phyloP scores from a whole-genome alignment of 768 basidiomycete genomes.

The Favolaschia claudopus region DNA sequence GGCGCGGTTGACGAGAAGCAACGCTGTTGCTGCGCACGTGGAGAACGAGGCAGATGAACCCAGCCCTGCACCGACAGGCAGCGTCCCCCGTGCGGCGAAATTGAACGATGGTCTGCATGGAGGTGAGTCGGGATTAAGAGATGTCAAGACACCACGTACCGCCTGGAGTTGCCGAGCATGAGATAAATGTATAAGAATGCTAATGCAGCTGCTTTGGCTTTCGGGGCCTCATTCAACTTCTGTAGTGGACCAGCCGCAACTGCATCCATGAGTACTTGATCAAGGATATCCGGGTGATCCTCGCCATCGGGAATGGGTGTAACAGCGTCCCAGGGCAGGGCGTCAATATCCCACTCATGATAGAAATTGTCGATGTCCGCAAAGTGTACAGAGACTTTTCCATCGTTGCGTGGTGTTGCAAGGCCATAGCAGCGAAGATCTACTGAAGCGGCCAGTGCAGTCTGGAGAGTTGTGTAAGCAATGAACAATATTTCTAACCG shows the following conservation, averaged over 20 bases:
- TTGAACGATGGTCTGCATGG: conserved; percentile 73
- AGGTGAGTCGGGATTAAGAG: conserved; percentile 20
- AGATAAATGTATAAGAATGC: conserved; percentile 96
- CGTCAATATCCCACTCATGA: conserved; percentile 80
- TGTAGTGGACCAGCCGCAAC: conserved; percentile 58
- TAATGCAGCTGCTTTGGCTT: conserved; percentile 53
- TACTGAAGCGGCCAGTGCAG: conserved; percentile 93
- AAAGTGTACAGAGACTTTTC: conserved; percentile 77
- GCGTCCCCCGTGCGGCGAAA: conserved; percentile 83
- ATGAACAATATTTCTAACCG: background rate
- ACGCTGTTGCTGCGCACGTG: conserved; percentile 79
- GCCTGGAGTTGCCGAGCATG: conserved; percentile 64
- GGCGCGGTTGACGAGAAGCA: conserved; percentile 79
- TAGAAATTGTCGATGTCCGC: conserved; percentile 81
- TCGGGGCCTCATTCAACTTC: conserved; percentile 44
- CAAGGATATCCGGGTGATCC: conserved; percentile 70
- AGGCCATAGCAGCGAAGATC: conserved; percentile 95
- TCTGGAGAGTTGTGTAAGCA: conserved; percentile 52
- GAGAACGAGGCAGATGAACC: conserved; percentile 98
- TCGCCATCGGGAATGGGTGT: conserved; percentile 59
- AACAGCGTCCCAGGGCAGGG: conserved; percentile 82
- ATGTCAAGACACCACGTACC: conserved; percentile 52
- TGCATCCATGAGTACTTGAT: conserved; percentile 76
- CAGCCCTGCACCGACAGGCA: conserved; percentile 94
- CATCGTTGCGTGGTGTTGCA: conserved; percentile 76